A percentile compares a stretch with the other conserved stretches of the same genome.
Evolutionary conservation across 768 basidiomycete species (phyloP).

Genomic region (Botryobasidium botryosum): DNA sequence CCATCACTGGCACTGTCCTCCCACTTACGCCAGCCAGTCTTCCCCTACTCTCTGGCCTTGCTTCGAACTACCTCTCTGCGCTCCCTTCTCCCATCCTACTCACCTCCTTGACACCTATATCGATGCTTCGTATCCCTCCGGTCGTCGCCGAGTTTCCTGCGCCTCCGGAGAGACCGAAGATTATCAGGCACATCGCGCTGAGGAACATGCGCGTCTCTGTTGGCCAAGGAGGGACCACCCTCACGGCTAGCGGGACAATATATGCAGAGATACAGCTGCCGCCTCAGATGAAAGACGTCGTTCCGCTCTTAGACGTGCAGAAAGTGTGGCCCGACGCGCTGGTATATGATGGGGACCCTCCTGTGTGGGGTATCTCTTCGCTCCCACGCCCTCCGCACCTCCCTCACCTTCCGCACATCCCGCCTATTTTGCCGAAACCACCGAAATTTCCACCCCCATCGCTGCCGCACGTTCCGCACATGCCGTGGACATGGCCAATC

Average conservation of each 20-base stretch:
- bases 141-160: slow-evolving; percentile 42
- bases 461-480: slow-evolving; percentile 10
- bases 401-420: not conserved
- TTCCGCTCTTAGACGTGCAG: slow-evolving; percentile 16
- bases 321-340: slow-evolving; percentile 56
- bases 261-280: slow-evolving; percentile 51
- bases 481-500: slow-evolving; percentile 1
- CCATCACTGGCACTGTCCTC: slow-evolving; percentile 6
- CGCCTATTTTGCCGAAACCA: slow-evolving; percentile 23
- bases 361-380: too few relatives aligned
- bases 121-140: slow-evolving; percentile 36
- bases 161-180: slow-evolving; percentile 41
- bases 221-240: slow-evolving; percentile 12
- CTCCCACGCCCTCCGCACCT: slow-evolving; percentile 10
- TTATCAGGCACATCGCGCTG: slow-evolving; percentile 58
- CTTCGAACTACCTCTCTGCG: slow-evolving; percentile 26
- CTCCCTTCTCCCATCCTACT: slow-evolving; percentile 10
- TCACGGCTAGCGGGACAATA: slow-evolving; percentile 57
- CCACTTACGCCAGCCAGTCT: not conserved
- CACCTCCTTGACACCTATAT: slow-evolving; percentile 42
- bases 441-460: too few relatives aligned
- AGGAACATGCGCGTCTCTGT: slow-evolving; percentile 53
- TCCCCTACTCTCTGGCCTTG: slow-evolving; percentile 7
- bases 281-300: slow-evolving; percentile 46
- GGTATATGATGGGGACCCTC: slow-evolving; percentile 56